Base-by-base conservation (phyloP, 306 rosid genomes). In the Cucumis melo region DNA sequence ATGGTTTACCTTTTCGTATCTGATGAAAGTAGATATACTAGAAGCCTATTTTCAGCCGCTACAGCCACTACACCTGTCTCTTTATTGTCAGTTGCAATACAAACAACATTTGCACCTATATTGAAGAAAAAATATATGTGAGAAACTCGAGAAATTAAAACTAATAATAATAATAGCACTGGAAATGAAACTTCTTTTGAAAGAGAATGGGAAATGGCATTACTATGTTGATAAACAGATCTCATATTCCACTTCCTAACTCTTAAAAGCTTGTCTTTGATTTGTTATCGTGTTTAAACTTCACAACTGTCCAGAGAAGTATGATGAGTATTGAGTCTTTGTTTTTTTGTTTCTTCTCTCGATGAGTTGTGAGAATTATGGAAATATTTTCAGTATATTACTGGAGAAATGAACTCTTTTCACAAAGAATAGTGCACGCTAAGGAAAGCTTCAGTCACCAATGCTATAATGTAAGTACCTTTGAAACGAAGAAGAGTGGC, bases 11-110 rank as follows among this genome's bases (percentile, higher is more conserved):
- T 48, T 63, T 44, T 19, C 36, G 34, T 0, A 65, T 73, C 48
- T 10, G 62, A 51, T 12, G 79, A 82, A 32, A 64, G 89, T 55
- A 83, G 82, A 85, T 82, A 91, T 74, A 91, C 85, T 80, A 89
- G 76, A 83, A 89, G 66, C 24, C 85, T 78, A 29, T 82, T 80
- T 48, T 67, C 83, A 53, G 83, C 75, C 10, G 92, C 92, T 24
- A 90, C 85, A 57, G 93, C 97, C 44, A 90, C 81, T 12, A 84
- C 89, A 57, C 93, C 87, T 54, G 73, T 79, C 77, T 78, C 77
- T 6, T 82, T 86, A 82, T 79, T 85, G 79, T 92, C 97, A 3
- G 89, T 88, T 50, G 92, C 89, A 80, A 88, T 84, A 80, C 92
- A 88, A 11, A 91, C 79, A 42, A 82, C 87, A 74, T 73, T 65